phyloP scores from a whole-genome alignment of 2,329 filamentous ascomycete species.

The Penicillium brasilianum region DNA sequence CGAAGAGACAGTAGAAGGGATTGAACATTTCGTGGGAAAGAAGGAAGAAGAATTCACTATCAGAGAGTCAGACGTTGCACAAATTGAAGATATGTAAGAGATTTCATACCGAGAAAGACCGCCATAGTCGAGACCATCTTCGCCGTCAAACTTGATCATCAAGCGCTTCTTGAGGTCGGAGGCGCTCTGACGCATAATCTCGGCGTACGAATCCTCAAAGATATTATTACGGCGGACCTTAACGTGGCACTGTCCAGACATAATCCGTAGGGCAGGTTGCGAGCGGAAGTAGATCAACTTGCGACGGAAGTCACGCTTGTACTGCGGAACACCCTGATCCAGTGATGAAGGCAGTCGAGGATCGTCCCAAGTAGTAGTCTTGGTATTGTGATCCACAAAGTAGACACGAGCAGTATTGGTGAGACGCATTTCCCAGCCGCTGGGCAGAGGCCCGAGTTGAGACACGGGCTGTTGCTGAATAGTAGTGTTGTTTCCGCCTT shows the following conservation, averaged over 20 bases:
- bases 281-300: constrained; percentile 99
- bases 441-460: constrained; percentile 90
- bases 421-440: constrained; percentile 99
- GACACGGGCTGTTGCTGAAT: constrained; percentile 98
- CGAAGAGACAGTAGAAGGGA: constrained; percentile 98
- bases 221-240: constrained; percentile 97
- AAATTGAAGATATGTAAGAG: neutral
- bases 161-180: constrained; percentile 96
- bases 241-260: constrained; percentile 96
- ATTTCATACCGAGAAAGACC: constrained; percentile 75
- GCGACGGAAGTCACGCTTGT: constrained; percentile 97
- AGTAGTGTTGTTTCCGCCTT: constrained; percentile 69
- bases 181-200: constrained; percentile 95
- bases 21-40: constrained; percentile 99
- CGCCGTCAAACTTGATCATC: constrained; percentile 99
- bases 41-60: constrained; percentile 97
- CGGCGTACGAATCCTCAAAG: constrained; percentile 97
- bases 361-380: constrained; percentile 99
- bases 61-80: constrained; percentile 33
- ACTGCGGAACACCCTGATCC: constrained; percentile 97
- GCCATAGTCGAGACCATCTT: constrained; percentile 97
- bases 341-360: constrained; percentile 91
- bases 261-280: constrained; percentile 91
- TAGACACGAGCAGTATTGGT: constrained; percentile 98
- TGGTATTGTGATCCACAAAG: constrained; percentile 99